Evolutionary conservation across 2,329 filamentous ascomycete species (phyloP).

Genomic region (Akanthomyces dipterigenus): DNA sequence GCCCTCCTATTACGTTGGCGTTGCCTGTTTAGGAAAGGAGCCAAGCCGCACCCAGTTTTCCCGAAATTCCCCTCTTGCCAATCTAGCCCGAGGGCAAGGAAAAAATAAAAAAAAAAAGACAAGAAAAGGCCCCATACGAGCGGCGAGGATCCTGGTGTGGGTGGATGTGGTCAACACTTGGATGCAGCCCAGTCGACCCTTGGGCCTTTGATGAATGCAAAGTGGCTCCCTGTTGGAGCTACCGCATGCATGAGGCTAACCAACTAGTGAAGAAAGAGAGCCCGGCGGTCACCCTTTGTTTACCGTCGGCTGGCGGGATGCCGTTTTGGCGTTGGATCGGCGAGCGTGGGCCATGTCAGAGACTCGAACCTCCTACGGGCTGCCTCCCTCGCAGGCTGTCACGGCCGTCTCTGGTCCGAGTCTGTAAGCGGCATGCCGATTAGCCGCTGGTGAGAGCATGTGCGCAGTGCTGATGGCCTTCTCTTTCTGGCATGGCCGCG

Average conservation of each 20-base stretch:
- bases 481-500: background rate
- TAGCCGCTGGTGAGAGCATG: background rate
- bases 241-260: background rate
- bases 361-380: background rate
- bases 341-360: slow-evolving; percentile 2
- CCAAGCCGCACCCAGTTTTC: background rate
- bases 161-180: background rate
- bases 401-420: background rate
- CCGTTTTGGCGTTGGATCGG: slow-evolving; percentile 9
- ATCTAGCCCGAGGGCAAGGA: no score
- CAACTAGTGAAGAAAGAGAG: background rate
- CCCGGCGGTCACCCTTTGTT: background rate
- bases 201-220: background rate
- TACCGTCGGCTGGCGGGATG: slow-evolving; percentile 1
- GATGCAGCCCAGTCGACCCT: background rate
- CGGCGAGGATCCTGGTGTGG: background rate
- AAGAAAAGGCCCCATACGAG: background rate
- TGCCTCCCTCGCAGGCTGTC: background rate
- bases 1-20: slow-evolving; percentile 7
- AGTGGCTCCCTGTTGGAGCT: background rate
- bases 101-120: background rate
- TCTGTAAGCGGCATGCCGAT: slow-evolving; percentile 7
- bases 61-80: no score
- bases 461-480: slow-evolving; percentile 1
- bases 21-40: slow-evolving; percentile 10